Base-by-base conservation (phyloP, 2,329 filamentous ascomycete species). In the Rachicladosporium sp. region DNA sequence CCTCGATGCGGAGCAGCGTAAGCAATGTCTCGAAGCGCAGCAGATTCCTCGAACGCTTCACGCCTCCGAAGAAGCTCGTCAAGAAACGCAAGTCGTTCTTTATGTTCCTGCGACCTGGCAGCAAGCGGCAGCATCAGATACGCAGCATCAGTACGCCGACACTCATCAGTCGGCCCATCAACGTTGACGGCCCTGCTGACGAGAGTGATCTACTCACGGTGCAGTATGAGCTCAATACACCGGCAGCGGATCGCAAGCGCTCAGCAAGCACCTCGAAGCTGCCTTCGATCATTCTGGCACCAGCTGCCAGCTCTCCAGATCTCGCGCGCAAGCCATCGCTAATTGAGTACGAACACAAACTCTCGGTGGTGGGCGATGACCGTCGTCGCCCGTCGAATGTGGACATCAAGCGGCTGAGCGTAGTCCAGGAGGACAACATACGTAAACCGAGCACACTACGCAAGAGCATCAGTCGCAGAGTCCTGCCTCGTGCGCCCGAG, bases 61-160 rank as follows among this genome's bases (percentile, higher is more conserved):
- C 47, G 4, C 49, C 53, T 6, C 44, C 45, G 10, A 52, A 46
- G 34, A 52, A 45, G 32, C 21, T 45, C 4, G 47, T 49, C 11
- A 42, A 37, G 32, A 57, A 57, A 42, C 45, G 52, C 4, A 48
- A 51, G 5, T 55, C 54, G 1, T 47, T 57, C 32, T 52, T 56
- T 37, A 46, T 42, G 15, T 51, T 57, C 31, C 39, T 55, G 10
- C 47, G 50, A 12, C 49, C 50, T 21, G 48, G 43, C 30, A 51
- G 45, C 42, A 45, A 43, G 10, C 49, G 46, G 11, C 41, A 46
- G 11, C 23, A 27, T 27, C 45, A 52, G 32, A 31, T 38, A 31
- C 49, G 51, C 27, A 53, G 50, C 34, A 41, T 50, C 41, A 54
- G 52, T 29, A 47, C 48, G n/a, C 50, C 51, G 12, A 37, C 50